Conservation (phyloP, 2,329 filamentous ascomycete species). For the Microascus cirrosus region DNA sequence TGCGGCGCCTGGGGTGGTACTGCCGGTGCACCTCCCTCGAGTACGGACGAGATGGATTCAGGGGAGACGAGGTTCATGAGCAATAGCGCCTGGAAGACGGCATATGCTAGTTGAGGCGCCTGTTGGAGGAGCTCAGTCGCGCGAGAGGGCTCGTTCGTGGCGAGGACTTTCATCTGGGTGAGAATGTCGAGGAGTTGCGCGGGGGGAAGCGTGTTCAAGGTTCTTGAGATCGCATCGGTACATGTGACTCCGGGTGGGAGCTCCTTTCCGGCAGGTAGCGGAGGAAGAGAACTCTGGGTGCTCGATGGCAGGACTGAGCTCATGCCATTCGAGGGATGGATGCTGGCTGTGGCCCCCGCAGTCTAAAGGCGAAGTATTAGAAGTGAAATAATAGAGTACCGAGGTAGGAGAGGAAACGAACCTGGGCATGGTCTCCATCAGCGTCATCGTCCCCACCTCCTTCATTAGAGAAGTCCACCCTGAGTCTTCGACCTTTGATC, state of each 20-base stretch:
- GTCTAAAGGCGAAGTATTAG: not conserved
- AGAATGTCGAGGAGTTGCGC: constrained; percentile 88
- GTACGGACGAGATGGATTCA: constrained; percentile 67
- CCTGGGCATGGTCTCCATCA: constrained; percentile 13
- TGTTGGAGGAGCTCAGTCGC: constrained; percentile 79
- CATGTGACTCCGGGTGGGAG: constrained; percentile 73
- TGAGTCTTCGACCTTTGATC: constrained; percentile 85
- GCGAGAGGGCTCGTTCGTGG: constrained; percentile 68
- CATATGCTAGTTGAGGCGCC: constrained; percentile 87
- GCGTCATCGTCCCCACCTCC: constrained; percentile 62
- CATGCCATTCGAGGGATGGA: constrained; percentile 4
- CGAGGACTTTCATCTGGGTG: constrained; percentile 85
- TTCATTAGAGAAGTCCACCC: constrained; percentile 94
- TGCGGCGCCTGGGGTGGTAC: constrained; percentile 19
- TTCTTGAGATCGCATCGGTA: constrained; percentile 85
- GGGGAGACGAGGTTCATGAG: constrained; percentile 89
- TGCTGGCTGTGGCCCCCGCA: not conserved
- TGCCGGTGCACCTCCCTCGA: constrained; percentile 45
- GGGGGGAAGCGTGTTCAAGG: constrained; percentile 74
- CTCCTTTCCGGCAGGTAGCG: constrained; percentile 75
- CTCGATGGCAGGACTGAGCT: not conserved
- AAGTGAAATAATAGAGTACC: not conserved
- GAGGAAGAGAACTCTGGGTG: constrained; percentile 49
- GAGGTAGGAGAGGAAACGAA: not conserved
- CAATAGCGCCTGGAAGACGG: constrained; percentile 87